These are phyloP conservation scores for Macrotyloma uniflorum DNA, from an alignment of 306 rosid species.

Conservation along the genomic window DNA sequence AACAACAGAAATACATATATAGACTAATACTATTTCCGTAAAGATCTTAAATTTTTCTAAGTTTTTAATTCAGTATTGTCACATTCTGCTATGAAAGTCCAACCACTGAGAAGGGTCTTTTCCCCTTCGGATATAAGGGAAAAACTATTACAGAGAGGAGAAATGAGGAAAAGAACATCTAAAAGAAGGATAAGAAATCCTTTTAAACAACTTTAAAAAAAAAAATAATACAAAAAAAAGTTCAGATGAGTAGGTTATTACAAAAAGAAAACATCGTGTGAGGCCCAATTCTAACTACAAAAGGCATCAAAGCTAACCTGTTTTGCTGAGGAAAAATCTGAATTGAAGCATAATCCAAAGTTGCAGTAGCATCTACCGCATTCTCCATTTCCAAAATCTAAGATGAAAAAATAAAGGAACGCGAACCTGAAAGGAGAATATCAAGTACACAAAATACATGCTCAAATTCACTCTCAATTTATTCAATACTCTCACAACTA, in stretches of 20 bases:
- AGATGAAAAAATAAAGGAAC: constrained; percentile 37
- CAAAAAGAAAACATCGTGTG: constrained; percentile 12
- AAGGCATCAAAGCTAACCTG: constrained; percentile 56
- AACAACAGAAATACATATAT: not conserved
- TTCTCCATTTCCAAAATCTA: constrained; percentile 60
- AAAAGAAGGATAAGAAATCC: not conserved
- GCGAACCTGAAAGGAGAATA: constrained; percentile 43
- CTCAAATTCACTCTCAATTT: constrained; percentile 28
- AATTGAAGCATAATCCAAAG: constrained; percentile 73
- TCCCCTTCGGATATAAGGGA: not conserved
- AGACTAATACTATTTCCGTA: constrained; percentile 1
- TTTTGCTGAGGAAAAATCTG: constrained; percentile 66
- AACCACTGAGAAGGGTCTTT: not conserved
- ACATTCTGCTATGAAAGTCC: not conserved
- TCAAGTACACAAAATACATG: constrained; percentile 10
- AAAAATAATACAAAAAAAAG: not conserved
- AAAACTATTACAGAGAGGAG: not conserved
- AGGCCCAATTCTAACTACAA: constrained; percentile 22
- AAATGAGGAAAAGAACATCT: not conserved
- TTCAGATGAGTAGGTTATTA: constrained; percentile 2
- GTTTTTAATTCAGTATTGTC: not conserved
- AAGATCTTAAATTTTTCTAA: not conserved
- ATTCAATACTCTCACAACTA: not conserved
- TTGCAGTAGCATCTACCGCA: constrained; percentile 50
- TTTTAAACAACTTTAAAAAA: constrained; percentile 2